Percentiles rank a stretch among this genome's conserved stretches.
Evolutionary conservation across 192 early-diverging fungal species (phyloP).

Genomic region (Coemansia biformis): DNA sequence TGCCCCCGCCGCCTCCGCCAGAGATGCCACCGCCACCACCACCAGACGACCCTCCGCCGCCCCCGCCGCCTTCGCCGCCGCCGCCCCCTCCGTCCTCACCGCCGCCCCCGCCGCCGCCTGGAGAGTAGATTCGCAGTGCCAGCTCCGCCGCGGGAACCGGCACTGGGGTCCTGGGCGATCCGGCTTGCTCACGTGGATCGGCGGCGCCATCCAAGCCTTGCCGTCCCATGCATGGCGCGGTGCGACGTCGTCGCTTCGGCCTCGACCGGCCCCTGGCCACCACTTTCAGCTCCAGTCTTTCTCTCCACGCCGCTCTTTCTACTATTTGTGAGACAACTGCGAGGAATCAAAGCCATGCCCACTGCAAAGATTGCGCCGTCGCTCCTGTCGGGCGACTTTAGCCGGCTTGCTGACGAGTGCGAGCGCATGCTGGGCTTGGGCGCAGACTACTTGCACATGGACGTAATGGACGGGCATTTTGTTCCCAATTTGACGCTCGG

Average conservation of each 20-base stretch:
- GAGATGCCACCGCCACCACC: constrained; percentile 7
- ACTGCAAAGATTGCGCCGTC: constrained; percentile 85
- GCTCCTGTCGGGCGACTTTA: constrained; percentile 87
- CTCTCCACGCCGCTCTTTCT: too few species aligned
- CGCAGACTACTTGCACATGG: constrained; percentile 90
- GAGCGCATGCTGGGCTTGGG: constrained; percentile 82
- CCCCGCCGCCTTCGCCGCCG: constrained; percentile 9
- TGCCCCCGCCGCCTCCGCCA: constrained; percentile 8
- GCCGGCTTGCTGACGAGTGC: constrained; percentile 74
- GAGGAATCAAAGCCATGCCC: too few species aligned
- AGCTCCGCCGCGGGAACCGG: too few species aligned
- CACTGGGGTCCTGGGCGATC: too few species aligned
- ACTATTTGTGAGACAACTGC: too few species aligned
- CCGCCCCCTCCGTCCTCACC: constrained; percentile 6
- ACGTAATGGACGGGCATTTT: constrained; percentile 97
- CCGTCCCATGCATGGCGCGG: too few species aligned
- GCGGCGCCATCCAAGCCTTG: too few species aligned
- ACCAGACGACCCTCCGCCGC: not conserved
- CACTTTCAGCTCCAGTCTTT: too few species aligned
- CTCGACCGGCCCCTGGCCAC: too few species aligned
- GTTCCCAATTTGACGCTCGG: constrained; percentile 96
- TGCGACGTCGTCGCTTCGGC: too few species aligned
- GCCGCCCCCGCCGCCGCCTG: constrained; percentile 14
- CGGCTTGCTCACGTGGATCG: too few species aligned
- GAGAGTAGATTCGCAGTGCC: constrained; percentile 10